Conservation (phyloP, 371 early-diverging fungal species). For the Mortierella sp. region DNA sequence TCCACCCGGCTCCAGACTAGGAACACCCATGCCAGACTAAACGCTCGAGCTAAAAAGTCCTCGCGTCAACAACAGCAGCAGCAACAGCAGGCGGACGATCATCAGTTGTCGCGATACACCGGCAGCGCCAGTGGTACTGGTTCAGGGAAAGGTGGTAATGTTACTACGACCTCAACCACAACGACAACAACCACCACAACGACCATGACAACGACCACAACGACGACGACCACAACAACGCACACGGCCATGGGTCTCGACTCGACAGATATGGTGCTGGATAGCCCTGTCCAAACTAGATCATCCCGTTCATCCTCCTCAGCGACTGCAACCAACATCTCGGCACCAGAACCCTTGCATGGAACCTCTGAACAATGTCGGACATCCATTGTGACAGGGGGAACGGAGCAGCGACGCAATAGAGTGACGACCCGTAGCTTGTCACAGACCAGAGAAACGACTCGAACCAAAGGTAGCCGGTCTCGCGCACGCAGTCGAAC, state of each 20-base stretch:
- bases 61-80: constrained; percentile 41
- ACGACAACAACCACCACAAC: constrained; percentile 11
- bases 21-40: constrained; percentile 36
- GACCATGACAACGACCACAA: constrained; percentile 8
- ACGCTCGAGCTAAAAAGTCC: constrained; percentile 40
- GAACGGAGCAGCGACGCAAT: constrained; percentile 17
- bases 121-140: constrained; percentile 1
- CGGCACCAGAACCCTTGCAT: constrained; percentile 6
- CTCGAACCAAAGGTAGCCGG: constrained; percentile 26
- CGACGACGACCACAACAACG: constrained; percentile 8
- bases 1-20: constrained; percentile 51
- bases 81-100: constrained; percentile 11
- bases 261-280: constrained; percentile 21
- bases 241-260: not conserved
- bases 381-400: constrained; percentile 25
- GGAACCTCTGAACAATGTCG: constrained; percentile 22
- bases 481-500: constrained; percentile 32
- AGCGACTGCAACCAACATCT: constrained; percentile 13
- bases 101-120: constrained; percentile 42
- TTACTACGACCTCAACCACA: constrained; percentile 6
- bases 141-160: too few relatives aligned
- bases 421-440: constrained; percentile 36
- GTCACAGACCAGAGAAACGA: constrained; percentile 37
- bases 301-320: constrained; percentile 25
- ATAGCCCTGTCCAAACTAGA: constrained; percentile 35